Evolutionary conservation across 23 red algal species (phyloP), one percentile per base, ranked within the genome.

Genomic region (Gracilaria caudata): DNA sequence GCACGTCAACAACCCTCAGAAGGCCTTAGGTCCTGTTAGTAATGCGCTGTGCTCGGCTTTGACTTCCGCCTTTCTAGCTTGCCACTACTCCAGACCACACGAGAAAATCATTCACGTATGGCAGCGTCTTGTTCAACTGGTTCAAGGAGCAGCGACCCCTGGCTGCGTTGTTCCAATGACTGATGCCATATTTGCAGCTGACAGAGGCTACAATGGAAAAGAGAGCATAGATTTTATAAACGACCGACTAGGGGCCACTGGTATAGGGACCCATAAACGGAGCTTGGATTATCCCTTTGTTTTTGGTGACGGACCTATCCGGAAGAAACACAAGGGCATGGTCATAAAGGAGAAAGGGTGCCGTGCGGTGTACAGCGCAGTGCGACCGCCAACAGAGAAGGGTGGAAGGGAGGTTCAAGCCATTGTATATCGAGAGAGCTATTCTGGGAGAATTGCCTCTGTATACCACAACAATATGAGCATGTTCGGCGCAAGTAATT

Each of bases 31-130:
- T 19, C 45, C 75, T 49, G 75, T 79, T 55, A 79, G 0, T 79
- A 79, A 79, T 33, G 75, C 75, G 41, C n/a, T 79, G 47, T 79
- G 75, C 47, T 79, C 75, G 19, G 75, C 45, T 0, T 56, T 79
- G 43, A 79, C 75, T 33, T 53, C 75, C 28, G 75, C 0, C 0
- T 79, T 79, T 79, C 75, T 79, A 34, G 0, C 75, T 61, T 45
- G 11, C 65, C 72, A 77, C 26, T 77, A 77, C 72, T 77, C 40
- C 9, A 77, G 72, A 55, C 72, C 72, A 19, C 9, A 41, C 34
- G 40, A 77, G 24, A 77, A 77, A 51, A 26, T 77, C 25, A 49
- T 41, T 38, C 13, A 38, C 35, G 68, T 74, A 17, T 74, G 68
- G 68, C 13, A 74, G 33, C 16, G 41, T 30, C 24, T 77, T 16